Conservation (phyloP, 2,329 filamentous ascomycete genomes). For the Aschersonia sp. region DNA sequence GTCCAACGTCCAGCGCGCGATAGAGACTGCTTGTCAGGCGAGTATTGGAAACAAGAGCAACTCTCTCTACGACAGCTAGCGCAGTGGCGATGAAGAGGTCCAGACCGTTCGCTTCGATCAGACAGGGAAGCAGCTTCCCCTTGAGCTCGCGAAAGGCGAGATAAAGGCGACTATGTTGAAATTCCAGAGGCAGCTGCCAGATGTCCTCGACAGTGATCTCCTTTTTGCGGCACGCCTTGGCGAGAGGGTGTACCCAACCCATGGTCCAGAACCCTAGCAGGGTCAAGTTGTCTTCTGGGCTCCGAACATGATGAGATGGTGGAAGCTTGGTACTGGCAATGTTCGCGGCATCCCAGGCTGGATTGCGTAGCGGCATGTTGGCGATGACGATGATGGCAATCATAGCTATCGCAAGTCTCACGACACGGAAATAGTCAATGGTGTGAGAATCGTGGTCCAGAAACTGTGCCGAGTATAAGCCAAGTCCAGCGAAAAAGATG, state of each 20-base stretch:
- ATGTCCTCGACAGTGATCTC: slow-evolving; percentile 69
- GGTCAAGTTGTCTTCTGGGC: slow-evolving; percentile 63
- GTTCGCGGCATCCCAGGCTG: slow-evolving; percentile 15
- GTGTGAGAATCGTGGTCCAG: slow-evolving; percentile 9
- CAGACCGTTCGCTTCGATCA: slow-evolving; percentile 64
- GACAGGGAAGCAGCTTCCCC: slow-evolving; percentile 56
- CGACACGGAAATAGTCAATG: slow-evolving; percentile 11
- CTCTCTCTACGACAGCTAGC: slow-evolving; percentile 41
- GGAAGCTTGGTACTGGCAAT: slow-evolving; percentile 14
- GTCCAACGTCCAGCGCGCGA: slow-evolving; percentile 15
- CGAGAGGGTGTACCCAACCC: slow-evolving; percentile 67
- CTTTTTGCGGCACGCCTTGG: slow-evolving; percentile 45
- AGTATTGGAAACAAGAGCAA: slow-evolving; percentile 22
- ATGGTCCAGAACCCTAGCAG: slow-evolving; percentile 78
- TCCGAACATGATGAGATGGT: slow-evolving; percentile 34
- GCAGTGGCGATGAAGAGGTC: slow-evolving; percentile 57
- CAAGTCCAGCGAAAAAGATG: slow-evolving; percentile 16
- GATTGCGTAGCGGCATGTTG: slow-evolving; percentile 22
- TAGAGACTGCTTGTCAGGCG: slow-evolving; percentile 22
- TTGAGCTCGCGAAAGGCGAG: slow-evolving; percentile 56
- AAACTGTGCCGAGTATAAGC: slow-evolving; percentile 15
- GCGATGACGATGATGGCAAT: slow-evolving; percentile 16
- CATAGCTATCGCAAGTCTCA: slow-evolving; percentile 9
- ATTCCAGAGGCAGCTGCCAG: slow-evolving; percentile 67
- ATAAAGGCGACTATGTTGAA: slow-evolving; percentile 66